Evolutionary conservation across 768 basidiomycete species (phyloP), one percentile per base, ranked within the genome.

Genomic region (Lactarius hatsudake): DNA sequence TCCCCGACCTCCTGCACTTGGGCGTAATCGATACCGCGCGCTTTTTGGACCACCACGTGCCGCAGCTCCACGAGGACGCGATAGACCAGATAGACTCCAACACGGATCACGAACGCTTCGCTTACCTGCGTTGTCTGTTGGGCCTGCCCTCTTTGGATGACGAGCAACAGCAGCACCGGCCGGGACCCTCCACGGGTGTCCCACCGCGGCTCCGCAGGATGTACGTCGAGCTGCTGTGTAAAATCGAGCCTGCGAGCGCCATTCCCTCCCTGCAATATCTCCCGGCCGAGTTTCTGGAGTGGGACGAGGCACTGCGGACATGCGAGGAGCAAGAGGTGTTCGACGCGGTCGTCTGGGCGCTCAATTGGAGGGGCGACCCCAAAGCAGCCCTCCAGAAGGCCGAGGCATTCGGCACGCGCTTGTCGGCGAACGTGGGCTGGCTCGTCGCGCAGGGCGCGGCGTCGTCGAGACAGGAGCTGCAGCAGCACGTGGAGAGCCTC

Each of bases 281-380:
- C 63, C 85, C 87, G 0, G 65, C 73, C 6, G 81, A 82, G 20
- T 78, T 77, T 61, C 75, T 93, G 58, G 87, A 91, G 63, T 84
- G 87, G 78, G 68, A 77, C 2, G 78, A 83, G 26, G 79, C 88
- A 30, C 78, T 87, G 18, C 78, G 78, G 5, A 83, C 85, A 9
- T 96, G 93, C 75, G 90, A 95, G 76, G 75, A 81, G 2, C 80
- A 82, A 23, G 80, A 81, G 51, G 87, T 86, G 18, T 90, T 83
- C 69, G 87, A 93, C 59, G 93, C 91, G 10, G 87, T 90, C 28
- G 78, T 98, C 5, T 98, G 96, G 96, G 82, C 87, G 3, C 77
- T 87, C 56, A 83, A 94, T 71, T 81, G 83, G 72, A 81, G 80
- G 53, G 90, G 89, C 2, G 79, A 86, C 58, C 84, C 89, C 10